Percentiles rank a stretch among this genome's conserved stretches.
phyloP scores from a whole-genome alignment of 2,329 filamentous ascomycete genomes.

The Aspergillus amoenus region DNA sequence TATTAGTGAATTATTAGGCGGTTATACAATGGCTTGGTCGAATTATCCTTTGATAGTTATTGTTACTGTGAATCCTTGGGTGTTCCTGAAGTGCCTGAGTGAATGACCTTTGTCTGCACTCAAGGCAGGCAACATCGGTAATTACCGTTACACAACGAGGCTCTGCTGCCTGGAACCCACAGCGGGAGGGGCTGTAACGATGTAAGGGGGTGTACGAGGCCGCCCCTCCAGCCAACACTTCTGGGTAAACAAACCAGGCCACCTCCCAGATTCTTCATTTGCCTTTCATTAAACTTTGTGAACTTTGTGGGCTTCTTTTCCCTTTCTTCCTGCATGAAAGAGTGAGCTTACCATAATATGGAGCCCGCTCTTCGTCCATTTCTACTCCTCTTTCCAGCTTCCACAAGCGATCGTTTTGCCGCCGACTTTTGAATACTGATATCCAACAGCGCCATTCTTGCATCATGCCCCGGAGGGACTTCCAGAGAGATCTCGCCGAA shows the following conservation, averaged over 20 bases:
- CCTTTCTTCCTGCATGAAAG: too few relatives aligned
- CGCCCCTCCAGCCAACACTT: not conserved
- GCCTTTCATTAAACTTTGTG: too few relatives aligned
- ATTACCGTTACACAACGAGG: not conserved
- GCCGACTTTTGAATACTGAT: not conserved
- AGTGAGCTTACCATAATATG: too few relatives aligned
- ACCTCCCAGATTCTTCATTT: too few relatives aligned
- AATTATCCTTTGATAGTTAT: too few relatives aligned
- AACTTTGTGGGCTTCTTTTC: too few relatives aligned
- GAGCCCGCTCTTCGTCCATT: not conserved
- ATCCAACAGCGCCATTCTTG: not conserved
- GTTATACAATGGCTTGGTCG: too few relatives aligned
- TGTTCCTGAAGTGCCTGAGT: too few relatives aligned
- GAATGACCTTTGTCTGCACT: not conserved
- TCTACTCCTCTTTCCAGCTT: not conserved
- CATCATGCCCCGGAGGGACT: constrained; percentile 65
- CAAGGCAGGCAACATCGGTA: not conserved
- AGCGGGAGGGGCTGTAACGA: not conserved
- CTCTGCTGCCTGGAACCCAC: not conserved
- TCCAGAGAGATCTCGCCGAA: constrained; percentile 58
- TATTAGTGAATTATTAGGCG: too few relatives aligned
- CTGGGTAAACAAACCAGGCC: too few relatives aligned
- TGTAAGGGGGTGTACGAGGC: not conserved
- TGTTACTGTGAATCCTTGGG: not conserved
- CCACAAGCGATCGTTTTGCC: not conserved